A percentile compares a stretch with the other conserved stretches of the same genome.
Evolutionary conservation across 2,329 filamentous ascomycete genomes (phyloP).

Genomic region (Dactylellina cionopaga): DNA sequence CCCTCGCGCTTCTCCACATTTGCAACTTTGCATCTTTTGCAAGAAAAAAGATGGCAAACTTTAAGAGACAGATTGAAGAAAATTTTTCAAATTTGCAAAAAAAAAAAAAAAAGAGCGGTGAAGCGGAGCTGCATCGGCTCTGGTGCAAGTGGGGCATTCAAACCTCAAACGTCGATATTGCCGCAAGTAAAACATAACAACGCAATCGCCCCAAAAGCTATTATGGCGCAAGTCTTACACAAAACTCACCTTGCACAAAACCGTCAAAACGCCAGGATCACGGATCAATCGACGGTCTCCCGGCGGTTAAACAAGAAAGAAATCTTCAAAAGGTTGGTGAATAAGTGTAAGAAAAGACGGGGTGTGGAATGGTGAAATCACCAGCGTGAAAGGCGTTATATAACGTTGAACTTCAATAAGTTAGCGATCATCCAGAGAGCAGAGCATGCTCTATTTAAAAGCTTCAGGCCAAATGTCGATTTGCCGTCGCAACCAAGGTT

Average conservation of each 20-base stretch:
- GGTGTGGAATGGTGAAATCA: conserved; percentile 35
- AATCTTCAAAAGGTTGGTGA: background rate
- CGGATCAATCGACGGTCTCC: background rate
- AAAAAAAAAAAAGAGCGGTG: background rate
- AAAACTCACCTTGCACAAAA: conserved; percentile 41
- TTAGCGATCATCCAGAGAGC: conserved; percentile 1
- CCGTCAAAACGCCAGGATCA: conserved; percentile 23
- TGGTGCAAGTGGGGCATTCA: background rate
- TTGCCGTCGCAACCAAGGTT: conserved; percentile 35
- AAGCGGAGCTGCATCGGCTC: background rate
- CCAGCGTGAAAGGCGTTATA: conserved; percentile 38
- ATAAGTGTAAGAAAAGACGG: background rate
- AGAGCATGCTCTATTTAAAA: conserved; percentile 44
- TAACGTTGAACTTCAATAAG: background rate
- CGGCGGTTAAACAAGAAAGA: conserved; percentile 22
- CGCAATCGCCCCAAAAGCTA: conserved; percentile 16
- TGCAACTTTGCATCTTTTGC: background rate
- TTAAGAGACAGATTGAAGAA: too few species aligned
- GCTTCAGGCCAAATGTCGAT: background rate
- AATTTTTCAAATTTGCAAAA: background rate
- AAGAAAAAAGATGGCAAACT: too few species aligned
- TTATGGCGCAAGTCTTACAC: conserved; percentile 14
- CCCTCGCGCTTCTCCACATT: conserved; percentile 1
- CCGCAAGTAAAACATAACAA: conserved; percentile 3
- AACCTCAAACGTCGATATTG: background rate